Evolutionary conservation across 2,329 filamentous ascomycete species (phyloP), one percentile per base, ranked within the genome.

Genomic region (Diaporthe sp.): DNA sequence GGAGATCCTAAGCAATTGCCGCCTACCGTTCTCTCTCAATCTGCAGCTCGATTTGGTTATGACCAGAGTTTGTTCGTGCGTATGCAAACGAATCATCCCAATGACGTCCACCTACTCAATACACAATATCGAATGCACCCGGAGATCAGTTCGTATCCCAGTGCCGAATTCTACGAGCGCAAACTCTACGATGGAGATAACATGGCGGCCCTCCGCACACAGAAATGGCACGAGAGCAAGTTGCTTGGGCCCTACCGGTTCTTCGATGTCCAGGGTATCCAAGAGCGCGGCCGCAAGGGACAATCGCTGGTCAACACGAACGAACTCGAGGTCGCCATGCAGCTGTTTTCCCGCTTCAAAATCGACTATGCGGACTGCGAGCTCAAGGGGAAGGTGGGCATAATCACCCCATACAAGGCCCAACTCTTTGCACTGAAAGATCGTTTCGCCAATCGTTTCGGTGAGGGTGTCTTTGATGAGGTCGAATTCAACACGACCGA

Each of bases 101-200:
- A 94, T 42, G 93, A 97, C 77, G 92, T 99, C 22, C 96, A 99
- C 85, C 88, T 99, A 35, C 91, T 99, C n/a, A 96, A 98, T 81
- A 97, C 94, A 72, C 97, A 99, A 81, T 99, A 99, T 82, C 97
- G 97, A 84, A 99, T 99, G 97, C 97, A 99, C 84, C 97, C 97
- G 0, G 94, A 97, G 78, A 99, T 99, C 81, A 98, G 95, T 83
- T 83, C 87, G 70, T 99, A 98, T 82, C 97, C 97, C 1, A 98
- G 95, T 82, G 87, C 89, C 78, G 93, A 96, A 69, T 99, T 99
- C 85, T 99, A 99, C 84, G 95, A 98, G 81, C 92, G 94, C 37
- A 91, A 92, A 76, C 90, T 99, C 15, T 87, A 96, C 77, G 95
- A 99, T 82, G 97, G 97, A 32, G 90, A 89, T 75, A 90, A 94